Percentiles rank a stretch among this genome's conserved stretches.
Evolutionary conservation across 345 rosid genomes (phyloP).

Genomic region (Litchi chinensis): DNA sequence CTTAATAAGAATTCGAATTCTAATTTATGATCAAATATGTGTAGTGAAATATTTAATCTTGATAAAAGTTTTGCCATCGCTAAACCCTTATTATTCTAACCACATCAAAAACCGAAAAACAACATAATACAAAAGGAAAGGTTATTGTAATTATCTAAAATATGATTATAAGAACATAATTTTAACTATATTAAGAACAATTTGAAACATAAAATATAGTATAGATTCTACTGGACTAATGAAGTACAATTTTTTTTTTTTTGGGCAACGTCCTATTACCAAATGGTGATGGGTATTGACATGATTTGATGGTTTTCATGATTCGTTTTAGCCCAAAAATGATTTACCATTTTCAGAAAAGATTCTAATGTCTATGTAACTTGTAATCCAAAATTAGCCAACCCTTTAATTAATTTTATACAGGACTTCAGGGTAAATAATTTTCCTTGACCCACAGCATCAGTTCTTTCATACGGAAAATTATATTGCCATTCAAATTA

Average conservation of each 20-base stretch:
- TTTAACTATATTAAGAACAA: too few species aligned
- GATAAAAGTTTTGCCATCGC: too few species aligned
- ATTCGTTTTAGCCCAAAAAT: neutral
- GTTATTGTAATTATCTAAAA: too few species aligned
- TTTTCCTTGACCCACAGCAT: neutral
- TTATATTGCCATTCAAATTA: too few species aligned
- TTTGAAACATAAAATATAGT: neutral
- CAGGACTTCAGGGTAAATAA: neutral
- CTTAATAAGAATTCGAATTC: too few species aligned
- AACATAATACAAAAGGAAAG: too few species aligned
- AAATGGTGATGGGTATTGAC: neutral
- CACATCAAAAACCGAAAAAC: too few species aligned
- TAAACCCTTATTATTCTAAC: too few species aligned
- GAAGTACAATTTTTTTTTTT: neutral
- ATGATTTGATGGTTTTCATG: neutral
- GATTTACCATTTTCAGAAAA: neutral
- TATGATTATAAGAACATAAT: too few species aligned
- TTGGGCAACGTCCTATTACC: neutral
- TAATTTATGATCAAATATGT: too few species aligned
- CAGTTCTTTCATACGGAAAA: neutral
- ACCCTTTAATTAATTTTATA: neutral
- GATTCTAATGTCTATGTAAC: neutral
- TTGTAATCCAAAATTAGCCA: neutral
- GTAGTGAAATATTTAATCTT: too few species aligned
- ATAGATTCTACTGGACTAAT: neutral